phyloP scores from a whole-genome alignment of 176 grass and related monocot genomes.

The Triticum aestivum region IWGSC_CS_RefSeq_v2.1 NC_057808.1:245805977-245806476 shows the following conservation, averaged over 20 bases:
- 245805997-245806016: no score
- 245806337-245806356: background rate
- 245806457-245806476: background rate
- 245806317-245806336: slow-evolving; percentile 6
- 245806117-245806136: background rate
- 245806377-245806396: slow-evolving; percentile 9
- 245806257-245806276: slow-evolving; percentile 38
- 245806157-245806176: background rate
- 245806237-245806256: slow-evolving; percentile 58
- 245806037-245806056: no score
- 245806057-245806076: no score
- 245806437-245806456: background rate
- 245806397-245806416: background rate
- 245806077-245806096: no score
- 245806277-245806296: background rate
- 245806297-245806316: background rate
- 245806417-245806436: background rate
- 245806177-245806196: slow-evolving; percentile 48
- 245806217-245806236: slow-evolving; percentile 31
- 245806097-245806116: no score
- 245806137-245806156: background rate
- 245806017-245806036: no score
- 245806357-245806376: slow-evolving; percentile 20
- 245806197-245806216: slow-evolving; percentile 44
- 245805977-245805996: no score